These are phyloP conservation scores for Canavalia ensiformis DNA, from an alignment of 306 rosid species.

Conservation along the genomic window DNA sequence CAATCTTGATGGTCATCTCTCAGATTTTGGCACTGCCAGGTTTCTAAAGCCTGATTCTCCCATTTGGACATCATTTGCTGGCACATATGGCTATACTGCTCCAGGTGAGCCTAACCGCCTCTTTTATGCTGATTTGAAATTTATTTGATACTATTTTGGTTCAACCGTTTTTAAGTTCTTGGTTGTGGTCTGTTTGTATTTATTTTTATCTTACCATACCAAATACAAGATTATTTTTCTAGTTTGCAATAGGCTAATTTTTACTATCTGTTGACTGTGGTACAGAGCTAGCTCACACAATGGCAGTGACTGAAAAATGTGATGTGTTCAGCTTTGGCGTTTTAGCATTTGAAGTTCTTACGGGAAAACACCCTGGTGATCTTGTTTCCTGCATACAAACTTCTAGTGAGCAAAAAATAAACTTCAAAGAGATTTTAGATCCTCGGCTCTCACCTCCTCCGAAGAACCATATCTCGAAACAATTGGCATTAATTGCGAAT, in stretches of 20 bases:
- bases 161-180: no score
- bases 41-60: constrained; percentile 54
- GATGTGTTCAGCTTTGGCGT: constrained; percentile 59
- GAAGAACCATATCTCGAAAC: neutral
- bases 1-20: constrained; percentile 49
- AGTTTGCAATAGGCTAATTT: constrained; percentile 16
- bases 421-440: constrained; percentile 48
- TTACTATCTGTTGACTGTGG: neutral
- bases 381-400: constrained; percentile 51
- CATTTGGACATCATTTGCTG: constrained; percentile 57
- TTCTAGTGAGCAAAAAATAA: neutral
- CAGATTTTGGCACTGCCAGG: constrained; percentile 64
- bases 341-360: constrained; percentile 48
- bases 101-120: constrained; percentile 48
- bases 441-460: constrained; percentile 40
- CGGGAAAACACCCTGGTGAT: constrained; percentile 55
- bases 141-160: neutral
- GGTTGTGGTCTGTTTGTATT: no score
- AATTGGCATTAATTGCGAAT: constrained; percentile 29
- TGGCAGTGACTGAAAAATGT: constrained; percentile 51
- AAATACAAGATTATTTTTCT: neutral
- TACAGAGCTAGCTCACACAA: constrained; percentile 55
- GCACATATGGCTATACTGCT: constrained; percentile 63
- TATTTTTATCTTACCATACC: no score
- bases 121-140: neutral